phyloP scores from a whole-genome alignment of 768 basidiomycete genomes.

The Leucocoprinus leucothites region DNA sequence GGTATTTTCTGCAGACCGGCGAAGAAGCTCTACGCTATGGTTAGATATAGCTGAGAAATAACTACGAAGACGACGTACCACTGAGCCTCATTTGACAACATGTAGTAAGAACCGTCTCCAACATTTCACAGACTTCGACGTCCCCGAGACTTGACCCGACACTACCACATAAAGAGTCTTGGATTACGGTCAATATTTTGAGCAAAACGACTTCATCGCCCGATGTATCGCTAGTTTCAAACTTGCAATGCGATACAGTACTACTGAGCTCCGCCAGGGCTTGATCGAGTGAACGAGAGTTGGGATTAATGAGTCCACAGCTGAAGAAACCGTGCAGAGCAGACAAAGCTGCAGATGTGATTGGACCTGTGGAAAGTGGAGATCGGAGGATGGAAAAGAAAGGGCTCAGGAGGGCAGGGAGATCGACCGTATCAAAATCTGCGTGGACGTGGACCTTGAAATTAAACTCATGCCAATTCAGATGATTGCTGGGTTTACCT shows the following conservation, averaged over 20 bases:
- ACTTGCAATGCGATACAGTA: slow-evolving; percentile 93
- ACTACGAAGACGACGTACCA: slow-evolving; percentile 50
- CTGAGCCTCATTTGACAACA: slow-evolving; percentile 97
- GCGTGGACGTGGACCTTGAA: background rate
- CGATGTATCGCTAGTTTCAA: slow-evolving; percentile 96
- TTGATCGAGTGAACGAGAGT: slow-evolving; percentile 52
- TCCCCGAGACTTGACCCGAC: slow-evolving; percentile 80
- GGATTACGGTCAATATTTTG: slow-evolving; percentile 87
- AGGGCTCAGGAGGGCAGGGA: slow-evolving; percentile 70
- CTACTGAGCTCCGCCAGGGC: slow-evolving; percentile 83
- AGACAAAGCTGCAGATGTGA: slow-evolving; percentile 91
- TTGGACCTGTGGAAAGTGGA: slow-evolving; percentile 92
- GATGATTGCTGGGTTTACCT: slow-evolving; percentile 33
- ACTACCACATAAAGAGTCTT: slow-evolving; percentile 71
- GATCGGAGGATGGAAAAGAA: slow-evolving; percentile 95
- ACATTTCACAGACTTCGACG: slow-evolving; percentile 95
- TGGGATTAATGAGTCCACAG: slow-evolving; percentile 64
- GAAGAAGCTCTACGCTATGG: slow-evolving; percentile 65
- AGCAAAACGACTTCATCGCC: slow-evolving; percentile 95
- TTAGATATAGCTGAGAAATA: background rate
- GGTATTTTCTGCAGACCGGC: slow-evolving; percentile 82
- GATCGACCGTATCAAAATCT: slow-evolving; percentile 61
- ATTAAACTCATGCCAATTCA: background rate
- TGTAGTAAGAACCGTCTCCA: slow-evolving; percentile 95
- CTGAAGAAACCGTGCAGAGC: slow-evolving; percentile 87